Evolutionary conservation across 2,329 filamentous ascomycete genomes (phyloP), one percentile per base, ranked within the genome.

Genomic region (Clathrospora elynae): DNA sequence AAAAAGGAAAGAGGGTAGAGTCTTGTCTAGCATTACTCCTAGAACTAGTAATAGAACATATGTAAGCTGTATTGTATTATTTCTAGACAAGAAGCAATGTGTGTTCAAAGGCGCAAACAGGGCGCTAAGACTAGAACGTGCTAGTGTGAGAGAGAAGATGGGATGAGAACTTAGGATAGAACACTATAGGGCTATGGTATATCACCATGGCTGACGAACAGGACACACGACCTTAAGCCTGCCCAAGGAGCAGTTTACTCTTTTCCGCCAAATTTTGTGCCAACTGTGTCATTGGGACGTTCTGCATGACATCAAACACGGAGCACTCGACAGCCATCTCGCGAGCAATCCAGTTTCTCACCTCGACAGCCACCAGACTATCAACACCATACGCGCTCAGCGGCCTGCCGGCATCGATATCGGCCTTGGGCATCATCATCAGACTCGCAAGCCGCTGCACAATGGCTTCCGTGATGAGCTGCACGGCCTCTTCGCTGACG

Each of bases 321-420:
- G 48, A 39, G 17, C 41, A 33, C 11, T 49, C 40, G 0, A 35
- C 41, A 1, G n/a, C 17, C 26, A 45, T 37, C 14, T 44, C 29
- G 9, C 29, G 26, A 3, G 35, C 37, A 1, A 55, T 16, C 50
- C 43, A 49, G 5, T 55, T 58, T 2, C 55, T 34, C 6, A 61
- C 12, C 29, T 58, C 53, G 6, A 61, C 43, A 16, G 55, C 53
- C 1, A 58, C 45, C 8, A 62, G 43, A 12, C 47, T 55, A 26
- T 61, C 59, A 11, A 62, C 42, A 3, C 59, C 59, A 25, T 48
- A 51, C 4, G 31, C 32, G 22, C 29, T 59, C 22, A 64, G 33
- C 11, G 62, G 50, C 22, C 46, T 52, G 2, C 30, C 34, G 0
- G 53, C 35, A 31, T 61, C 55, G 6, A 57, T 44, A 14, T 59